phyloP scores from a whole-genome alignment of 805 yeast species.

The Starmerella potacharoeniae region DNA sequence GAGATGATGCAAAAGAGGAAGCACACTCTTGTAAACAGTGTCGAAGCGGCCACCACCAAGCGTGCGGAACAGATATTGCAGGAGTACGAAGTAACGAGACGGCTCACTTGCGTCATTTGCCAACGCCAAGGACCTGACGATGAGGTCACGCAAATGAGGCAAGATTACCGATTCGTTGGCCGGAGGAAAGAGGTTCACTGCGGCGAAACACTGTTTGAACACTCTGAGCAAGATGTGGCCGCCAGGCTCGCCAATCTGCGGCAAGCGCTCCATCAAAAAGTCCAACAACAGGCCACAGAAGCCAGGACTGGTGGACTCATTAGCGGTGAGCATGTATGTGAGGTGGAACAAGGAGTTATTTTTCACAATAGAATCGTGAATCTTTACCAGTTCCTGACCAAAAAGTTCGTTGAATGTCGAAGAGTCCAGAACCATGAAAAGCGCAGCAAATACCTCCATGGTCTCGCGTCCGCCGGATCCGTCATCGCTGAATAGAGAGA shows the following conservation, averaged over 20 bases:
- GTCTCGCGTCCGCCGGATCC: conserved; percentile 82
- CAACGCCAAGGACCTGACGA: conserved; percentile 62
- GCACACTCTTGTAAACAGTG: conserved; percentile 77
- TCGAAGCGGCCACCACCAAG: conserved; percentile 97
- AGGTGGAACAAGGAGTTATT: conserved; percentile 81
- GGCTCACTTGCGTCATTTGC: conserved; percentile 88
- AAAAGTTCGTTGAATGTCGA: conserved; percentile 91
- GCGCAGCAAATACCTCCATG: conserved; percentile 90
- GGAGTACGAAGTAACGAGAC: conserved; percentile 72
- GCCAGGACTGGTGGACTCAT: conserved; percentile 87
- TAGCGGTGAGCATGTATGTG: conserved; percentile 88
- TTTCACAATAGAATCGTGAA: conserved; percentile 66
- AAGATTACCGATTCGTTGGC: conserved; percentile 77
- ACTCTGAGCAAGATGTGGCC: conserved; percentile 65
- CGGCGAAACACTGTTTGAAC: conserved; percentile 89
- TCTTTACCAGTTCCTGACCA: conserved; percentile 61
- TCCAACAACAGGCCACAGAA: conserved; percentile 74
- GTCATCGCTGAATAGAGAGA: conserved; percentile 52
- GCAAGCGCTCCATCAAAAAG: conserved; percentile 63
- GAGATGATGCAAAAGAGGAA: conserved; percentile 79
- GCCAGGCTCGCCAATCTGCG: conserved; percentile 71
- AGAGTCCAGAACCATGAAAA: conserved; percentile 87
- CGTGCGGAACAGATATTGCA: conserved; percentile 80
- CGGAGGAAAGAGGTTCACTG: conserved; percentile 77
- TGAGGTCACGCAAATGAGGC: conserved; percentile 77